Evolutionary conservation across 1,139 yeast genomes (phyloP), one percentile per base, ranked within the genome.

Genomic region (Neolecta irregularis): DNA sequence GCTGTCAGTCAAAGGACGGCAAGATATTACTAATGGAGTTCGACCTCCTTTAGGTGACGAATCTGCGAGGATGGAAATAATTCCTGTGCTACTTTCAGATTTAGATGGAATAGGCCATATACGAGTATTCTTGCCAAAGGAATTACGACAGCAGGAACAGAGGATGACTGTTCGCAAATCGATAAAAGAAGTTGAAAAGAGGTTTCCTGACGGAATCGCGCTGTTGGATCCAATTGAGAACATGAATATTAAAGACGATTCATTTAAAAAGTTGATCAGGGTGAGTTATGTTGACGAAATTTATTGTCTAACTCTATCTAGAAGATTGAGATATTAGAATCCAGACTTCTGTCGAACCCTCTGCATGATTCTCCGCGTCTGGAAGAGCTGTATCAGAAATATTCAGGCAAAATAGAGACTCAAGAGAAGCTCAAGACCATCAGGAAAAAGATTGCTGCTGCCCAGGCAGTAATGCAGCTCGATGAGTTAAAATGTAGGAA

Each of bases 401-500:
- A 77, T 49, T 57, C 72, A 8, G 58, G 62, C 23, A 85, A 83
- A 57, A 72, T 75, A 41, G 65, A 65, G 1, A 52, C 79, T 26
- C 71, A 69, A 42, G 60, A 60, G n/a, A 67, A 74, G 41, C 72
- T 80, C 40, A 72, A 72, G 47, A 58, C 58, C 3, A 56, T 77
- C 32, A 70, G 70, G 46, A 67, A 65, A 20, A 74, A 78, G 52
- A 77, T 85, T 24, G 57, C 65, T 33, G 91, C 81, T 40, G 91
- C 94, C 0, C 85, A 79, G 51, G 79, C 95, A 0, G 83, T 88
- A 15, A 75, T 85, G 49, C 98, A 88, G 57, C 62, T 91, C 48
- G 96, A 91, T 51, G 98, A 88, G 54, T 65, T 88, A 50, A 80
- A 79, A 54, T 81, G 80, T 52, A 74, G 98, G 50, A 85, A 83